Conservation (phyloP, 129 eudicot species). For the Pittosporum tobira region DNA sequence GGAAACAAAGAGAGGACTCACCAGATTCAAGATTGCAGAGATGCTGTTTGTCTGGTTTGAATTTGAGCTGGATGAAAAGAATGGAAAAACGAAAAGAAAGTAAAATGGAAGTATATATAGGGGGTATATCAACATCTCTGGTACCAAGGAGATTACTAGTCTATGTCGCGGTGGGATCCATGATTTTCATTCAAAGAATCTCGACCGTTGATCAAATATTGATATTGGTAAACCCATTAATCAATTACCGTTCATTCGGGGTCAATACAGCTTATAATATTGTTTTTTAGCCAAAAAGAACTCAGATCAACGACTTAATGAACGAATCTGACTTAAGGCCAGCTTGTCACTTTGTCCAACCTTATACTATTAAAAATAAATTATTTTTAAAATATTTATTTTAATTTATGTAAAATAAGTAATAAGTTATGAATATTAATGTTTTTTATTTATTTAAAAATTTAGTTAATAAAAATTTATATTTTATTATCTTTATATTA, state of each 20-base stretch:
- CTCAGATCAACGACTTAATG: not conserved
- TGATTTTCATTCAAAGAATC: not conserved
- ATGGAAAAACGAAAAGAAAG: not conserved
- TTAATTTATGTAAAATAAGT: too few species aligned
- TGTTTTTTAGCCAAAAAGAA: not conserved
- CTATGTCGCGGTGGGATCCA: not conserved
- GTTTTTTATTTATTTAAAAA: too few species aligned
- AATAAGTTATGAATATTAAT: too few species aligned
- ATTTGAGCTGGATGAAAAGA: not conserved
- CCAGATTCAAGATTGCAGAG: conserved; percentile 34
- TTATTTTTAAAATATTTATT: too few species aligned
- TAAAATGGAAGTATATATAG: conserved; percentile 9
- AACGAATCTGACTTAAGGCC: not conserved
- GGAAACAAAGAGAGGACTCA: conserved; percentile 12
- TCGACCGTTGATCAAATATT: not conserved
- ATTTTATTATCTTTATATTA: too few species aligned
- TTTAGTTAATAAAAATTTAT: too few species aligned
- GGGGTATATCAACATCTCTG: conserved; percentile 10
- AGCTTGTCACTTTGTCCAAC: too few species aligned
- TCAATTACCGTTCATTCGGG: not conserved
- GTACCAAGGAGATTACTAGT: not conserved
- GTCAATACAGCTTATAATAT: not conserved
- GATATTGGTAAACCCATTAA: not conserved
- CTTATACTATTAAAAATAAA: too few species aligned
- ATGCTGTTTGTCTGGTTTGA: conserved; percentile 14